Evolutionary conservation across 192 early-diverging fungal species (phyloP).

Genomic region (Backusella circina): DNA sequence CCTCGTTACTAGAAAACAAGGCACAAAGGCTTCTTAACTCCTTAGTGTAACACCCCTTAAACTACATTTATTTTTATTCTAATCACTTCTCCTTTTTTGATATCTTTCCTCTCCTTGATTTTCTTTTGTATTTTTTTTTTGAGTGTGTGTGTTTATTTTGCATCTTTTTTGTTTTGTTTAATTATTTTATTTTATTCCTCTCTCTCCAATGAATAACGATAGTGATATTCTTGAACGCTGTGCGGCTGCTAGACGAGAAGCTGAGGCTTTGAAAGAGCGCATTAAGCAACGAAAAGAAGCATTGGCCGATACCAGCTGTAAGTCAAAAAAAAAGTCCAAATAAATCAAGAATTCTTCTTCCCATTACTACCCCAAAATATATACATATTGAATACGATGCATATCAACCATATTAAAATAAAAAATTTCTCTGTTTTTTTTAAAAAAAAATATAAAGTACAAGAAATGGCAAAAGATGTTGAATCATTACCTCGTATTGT

Average conservation of each 20-base stretch:
- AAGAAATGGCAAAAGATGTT: constrained; percentile 81
- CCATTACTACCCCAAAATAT: background rate
- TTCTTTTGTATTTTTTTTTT: background rate
- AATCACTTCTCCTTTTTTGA: constrained; percentile 3
- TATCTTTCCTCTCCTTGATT: constrained; percentile 1
- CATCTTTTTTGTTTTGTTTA: background rate
- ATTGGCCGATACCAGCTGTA: constrained; percentile 93
- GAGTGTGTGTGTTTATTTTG: background rate
- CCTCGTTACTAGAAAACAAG: constrained; percentile 1
- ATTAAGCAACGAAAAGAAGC: constrained; percentile 93
- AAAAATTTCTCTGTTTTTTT: background rate
- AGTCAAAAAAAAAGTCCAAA: constrained; percentile 27
- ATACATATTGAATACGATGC: background rate
- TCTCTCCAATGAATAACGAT: constrained; percentile 10
- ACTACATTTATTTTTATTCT: constrained; percentile 5
- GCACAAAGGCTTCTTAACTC: background rate
- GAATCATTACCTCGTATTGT: constrained; percentile 81
- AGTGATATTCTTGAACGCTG: constrained; percentile 91
- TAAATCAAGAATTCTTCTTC: background rate
- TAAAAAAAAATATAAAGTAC: constrained; percentile 52
- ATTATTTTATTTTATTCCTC: background rate
- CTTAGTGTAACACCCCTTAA: constrained; percentile 4
- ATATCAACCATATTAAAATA: background rate
- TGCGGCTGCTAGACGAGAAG: constrained; percentile 88
- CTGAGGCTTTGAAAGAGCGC: constrained; percentile 93